Percentiles rank a stretch among this genome's conserved stretches.
Evolutionary conservation across 192 early-diverging fungal genomes (phyloP).

Genomic region (Coemansia sp.): DNA sequence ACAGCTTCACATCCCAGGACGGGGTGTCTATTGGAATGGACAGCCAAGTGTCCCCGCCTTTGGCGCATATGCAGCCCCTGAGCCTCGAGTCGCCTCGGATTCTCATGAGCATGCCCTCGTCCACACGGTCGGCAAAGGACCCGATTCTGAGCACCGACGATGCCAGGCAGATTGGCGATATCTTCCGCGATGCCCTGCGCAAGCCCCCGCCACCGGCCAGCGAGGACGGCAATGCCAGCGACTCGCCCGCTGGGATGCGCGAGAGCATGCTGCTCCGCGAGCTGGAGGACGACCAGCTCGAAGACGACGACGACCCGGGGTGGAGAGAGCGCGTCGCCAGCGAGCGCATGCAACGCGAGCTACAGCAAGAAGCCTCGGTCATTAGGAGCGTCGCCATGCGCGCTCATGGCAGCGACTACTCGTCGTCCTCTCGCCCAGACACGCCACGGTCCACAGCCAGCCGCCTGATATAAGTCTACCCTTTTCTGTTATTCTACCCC

Average conservation of each 20-base stretch:
- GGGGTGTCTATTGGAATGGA: constrained; percentile 21
- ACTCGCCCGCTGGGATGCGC: constrained; percentile 6
- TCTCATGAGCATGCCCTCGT: constrained; percentile 45
- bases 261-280: constrained; percentile 21
- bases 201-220: constrained; percentile 41
- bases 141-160: constrained; percentile 44
- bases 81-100: constrained; percentile 46
- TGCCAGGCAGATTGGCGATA: constrained; percentile 53
- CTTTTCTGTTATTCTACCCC: neutral
- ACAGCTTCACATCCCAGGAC: constrained; percentile 43
- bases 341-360: constrained; percentile 55
- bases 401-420: constrained; percentile 51
- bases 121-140: constrained; percentile 26
- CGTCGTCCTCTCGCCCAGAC: constrained; percentile 28
- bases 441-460: constrained; percentile 22
- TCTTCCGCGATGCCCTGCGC: constrained; percentile 53
- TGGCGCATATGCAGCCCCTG: constrained; percentile 36
- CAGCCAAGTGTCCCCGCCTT: constrained; percentile 18
- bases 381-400: constrained; percentile 46
- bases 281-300: constrained; percentile 30
- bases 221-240: constrained; percentile 38
- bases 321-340: constrained; percentile 54
- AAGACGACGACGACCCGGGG: constrained; percentile 43
- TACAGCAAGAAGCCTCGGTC: constrained; percentile 47
- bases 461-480: neutral